Conservation (phyloP, 179 eudicot genomes). For the Silene vulgaris region DNA sequence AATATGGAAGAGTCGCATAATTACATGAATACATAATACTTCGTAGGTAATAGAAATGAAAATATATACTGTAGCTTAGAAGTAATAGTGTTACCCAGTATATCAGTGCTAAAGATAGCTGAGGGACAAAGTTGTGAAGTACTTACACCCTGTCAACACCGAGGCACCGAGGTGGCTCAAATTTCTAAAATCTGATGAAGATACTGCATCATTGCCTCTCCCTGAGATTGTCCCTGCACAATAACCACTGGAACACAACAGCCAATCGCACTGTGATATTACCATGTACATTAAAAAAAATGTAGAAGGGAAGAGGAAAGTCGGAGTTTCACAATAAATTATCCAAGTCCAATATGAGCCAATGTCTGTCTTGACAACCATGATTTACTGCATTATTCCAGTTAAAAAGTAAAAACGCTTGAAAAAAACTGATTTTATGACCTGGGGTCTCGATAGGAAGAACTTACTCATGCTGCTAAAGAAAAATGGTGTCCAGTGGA, state of each 20-base stretch:
- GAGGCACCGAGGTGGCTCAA: too few relatives aligned
- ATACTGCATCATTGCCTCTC: conserved; percentile 2
- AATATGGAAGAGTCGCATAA: too few relatives aligned
- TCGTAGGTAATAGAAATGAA: not conserved
- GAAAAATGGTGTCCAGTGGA: conserved; percentile 3
- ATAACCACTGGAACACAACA: not conserved
- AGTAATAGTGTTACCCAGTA: not conserved
- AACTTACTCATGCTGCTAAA: conserved; percentile 2
- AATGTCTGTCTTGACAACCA: not conserved
- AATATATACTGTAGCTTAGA: not conserved
- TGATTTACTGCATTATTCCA: not conserved
- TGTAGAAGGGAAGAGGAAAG: not conserved
- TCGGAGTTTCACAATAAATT: not conserved
- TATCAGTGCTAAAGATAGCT: not conserved
- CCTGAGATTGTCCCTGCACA: conserved; percentile 7
- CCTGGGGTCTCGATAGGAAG: not conserved
- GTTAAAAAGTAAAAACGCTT: not conserved
- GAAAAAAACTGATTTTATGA: not conserved
- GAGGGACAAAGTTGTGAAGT: not conserved
- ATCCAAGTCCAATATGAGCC: not conserved
- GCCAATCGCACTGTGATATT: not conserved
- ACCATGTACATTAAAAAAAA: not conserved
- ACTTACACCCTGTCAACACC: not conserved
- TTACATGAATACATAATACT: not conserved
- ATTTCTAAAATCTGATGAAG: not conserved